These are phyloP conservation scores for Aureobasidium sp. DNA, from an alignment of 2,329 filamentous ascomycete genomes.

Conservation along the genomic window DNA sequence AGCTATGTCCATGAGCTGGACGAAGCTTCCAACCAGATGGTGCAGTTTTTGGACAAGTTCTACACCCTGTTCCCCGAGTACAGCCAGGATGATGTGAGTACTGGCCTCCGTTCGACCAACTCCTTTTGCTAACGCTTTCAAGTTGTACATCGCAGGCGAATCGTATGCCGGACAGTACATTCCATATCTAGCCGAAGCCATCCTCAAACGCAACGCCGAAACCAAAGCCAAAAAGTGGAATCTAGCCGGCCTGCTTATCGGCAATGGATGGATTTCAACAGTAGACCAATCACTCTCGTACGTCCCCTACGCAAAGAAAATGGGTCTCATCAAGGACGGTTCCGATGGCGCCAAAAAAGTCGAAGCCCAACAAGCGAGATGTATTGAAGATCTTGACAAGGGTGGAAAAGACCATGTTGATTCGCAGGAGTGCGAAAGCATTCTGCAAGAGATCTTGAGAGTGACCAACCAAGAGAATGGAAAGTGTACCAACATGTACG, in stretches of 20 bases:
- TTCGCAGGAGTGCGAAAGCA: constrained; percentile 62
- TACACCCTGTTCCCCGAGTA: constrained; percentile 88
- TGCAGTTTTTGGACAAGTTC: constrained; percentile 85
- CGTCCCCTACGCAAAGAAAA: constrained; percentile 71
- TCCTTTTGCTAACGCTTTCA: neutral
- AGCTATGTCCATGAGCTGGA: constrained; percentile 78
- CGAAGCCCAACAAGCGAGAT: constrained; percentile 62
- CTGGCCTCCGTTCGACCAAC: neutral
- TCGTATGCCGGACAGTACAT: constrained; percentile 95
- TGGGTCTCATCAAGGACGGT: constrained; percentile 62
- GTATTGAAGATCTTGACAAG: constrained; percentile 54
- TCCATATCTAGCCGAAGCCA: constrained; percentile 88
- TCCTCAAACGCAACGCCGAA: constrained; percentile 73
- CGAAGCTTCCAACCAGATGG: constrained; percentile 83
- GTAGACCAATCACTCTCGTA: constrained; percentile 85
- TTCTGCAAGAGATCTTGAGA: constrained; percentile 66
- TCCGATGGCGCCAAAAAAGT: constrained; percentile 58
- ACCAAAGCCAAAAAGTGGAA: constrained; percentile 56
- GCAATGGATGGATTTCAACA: constrained; percentile 96
- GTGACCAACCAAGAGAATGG: constrained; percentile 51
- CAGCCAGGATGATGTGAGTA: constrained; percentile 77
- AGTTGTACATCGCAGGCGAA: constrained; percentile 94
- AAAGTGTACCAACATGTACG: constrained; percentile 91
- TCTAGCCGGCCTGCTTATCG: constrained; percentile 79
- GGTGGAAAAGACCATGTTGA: constrained; percentile 58